These are phyloP conservation scores for Amanita rubescens DNA, from an alignment of 768 basidiomycete species.

Conservation along the genomic window DNA sequence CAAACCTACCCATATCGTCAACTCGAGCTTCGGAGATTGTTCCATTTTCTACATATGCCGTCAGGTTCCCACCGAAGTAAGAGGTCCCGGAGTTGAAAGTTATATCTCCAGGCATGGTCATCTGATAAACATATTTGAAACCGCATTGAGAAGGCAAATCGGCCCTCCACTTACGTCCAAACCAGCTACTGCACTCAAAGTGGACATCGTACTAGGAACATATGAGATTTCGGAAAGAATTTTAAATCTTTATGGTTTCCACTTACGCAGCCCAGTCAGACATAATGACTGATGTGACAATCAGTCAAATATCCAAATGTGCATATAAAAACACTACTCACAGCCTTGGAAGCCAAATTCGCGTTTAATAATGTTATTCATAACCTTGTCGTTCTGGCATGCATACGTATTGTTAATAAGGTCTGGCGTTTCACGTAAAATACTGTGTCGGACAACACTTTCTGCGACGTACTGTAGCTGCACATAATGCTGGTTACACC, in stretches of 20 bases:
- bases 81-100: conserved; percentile 40
- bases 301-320: background rate
- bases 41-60: conserved; percentile 60
- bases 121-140: conserved; percentile 27
- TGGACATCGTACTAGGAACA: conserved; percentile 41
- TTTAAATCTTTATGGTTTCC: background rate
- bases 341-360: conserved; percentile 76
- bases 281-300: conserved; percentile 42
- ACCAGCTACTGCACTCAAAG: conserved; percentile 51
- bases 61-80: conserved; percentile 66
- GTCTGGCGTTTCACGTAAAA: conserved; percentile 29
- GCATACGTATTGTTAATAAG: conserved; percentile 65
- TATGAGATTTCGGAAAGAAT: background rate
- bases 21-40: conserved; percentile 58
- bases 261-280: conserved; percentile 65
- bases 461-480: conserved; percentile 49
- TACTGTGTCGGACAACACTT: background rate
- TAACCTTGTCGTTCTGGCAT: conserved; percentile 62
- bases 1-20: conserved; percentile 60
- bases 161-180: conserved; percentile 45
- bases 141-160: background rate
- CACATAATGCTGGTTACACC: conserved; percentile 73
- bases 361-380: conserved; percentile 70
- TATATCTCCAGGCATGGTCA: conserved; percentile 66
- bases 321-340: conserved; percentile 21